These are phyloP conservation scores for Populus pruinosa DNA, from an alignment of 345 rosid genomes.

Conservation along the genomic window DNA sequence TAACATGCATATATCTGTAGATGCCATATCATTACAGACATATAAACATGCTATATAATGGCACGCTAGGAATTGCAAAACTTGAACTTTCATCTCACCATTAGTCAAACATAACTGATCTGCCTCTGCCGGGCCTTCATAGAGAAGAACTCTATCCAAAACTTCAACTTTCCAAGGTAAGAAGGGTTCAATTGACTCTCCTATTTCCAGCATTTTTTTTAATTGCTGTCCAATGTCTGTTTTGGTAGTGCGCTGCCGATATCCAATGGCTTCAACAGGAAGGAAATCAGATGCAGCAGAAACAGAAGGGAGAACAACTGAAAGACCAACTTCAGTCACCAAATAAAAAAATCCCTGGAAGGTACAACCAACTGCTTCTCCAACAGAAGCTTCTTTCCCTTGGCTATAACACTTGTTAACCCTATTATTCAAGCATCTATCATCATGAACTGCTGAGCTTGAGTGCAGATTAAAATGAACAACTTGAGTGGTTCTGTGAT, in stretches of 20 bases:
- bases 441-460: conserved; percentile 46
- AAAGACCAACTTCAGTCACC: conserved; percentile 76
- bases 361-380: conserved; percentile 75
- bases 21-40: conserved; percentile 4
- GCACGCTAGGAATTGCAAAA: conserved; percentile 8
- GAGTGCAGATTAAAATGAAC: conserved; percentile 56
- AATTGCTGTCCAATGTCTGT: conserved; percentile 23
- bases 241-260: conserved; percentile 38
- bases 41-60: background rate
- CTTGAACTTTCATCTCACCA: conserved; percentile 52
- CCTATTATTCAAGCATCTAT: conserved; percentile 43
- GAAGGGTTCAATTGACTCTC: conserved; percentile 32
- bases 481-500: conserved; percentile 36
- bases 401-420: conserved; percentile 22
- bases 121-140: conserved; percentile 85
- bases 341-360: conserved; percentile 82
- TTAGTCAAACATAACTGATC: conserved; percentile 74
- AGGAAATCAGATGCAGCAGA: conserved; percentile 52
- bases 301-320: conserved; percentile 82
- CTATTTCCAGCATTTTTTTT: conserved; percentile 25
- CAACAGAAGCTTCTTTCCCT: conserved; percentile 48
- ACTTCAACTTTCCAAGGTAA: conserved; percentile 78
- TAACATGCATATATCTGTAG: conserved; percentile 1
- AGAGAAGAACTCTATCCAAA: conserved; percentile 80
- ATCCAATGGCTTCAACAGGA: conserved; percentile 55